These are phyloP conservation scores for Phytopythium ostracodes DNA, from an alignment of 352 stramenopile genomes.

Conservation along the genomic window DNA sequence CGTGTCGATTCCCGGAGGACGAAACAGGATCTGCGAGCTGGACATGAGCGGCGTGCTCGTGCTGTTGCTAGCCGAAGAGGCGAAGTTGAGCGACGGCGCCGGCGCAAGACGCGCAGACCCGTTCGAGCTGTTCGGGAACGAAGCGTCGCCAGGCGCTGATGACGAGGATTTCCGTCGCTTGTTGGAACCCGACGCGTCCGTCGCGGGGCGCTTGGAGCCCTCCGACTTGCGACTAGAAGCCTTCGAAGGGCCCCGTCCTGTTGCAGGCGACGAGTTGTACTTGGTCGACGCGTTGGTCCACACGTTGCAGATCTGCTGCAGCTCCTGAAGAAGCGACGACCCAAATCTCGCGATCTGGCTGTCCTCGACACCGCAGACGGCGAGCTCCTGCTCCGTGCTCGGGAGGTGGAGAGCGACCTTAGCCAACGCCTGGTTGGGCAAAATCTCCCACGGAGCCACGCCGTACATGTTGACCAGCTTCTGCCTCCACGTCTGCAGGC, in stretches of 20 bases:
- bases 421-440: constrained; percentile 68
- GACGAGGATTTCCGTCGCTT: constrained; percentile 21
- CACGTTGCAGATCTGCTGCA: constrained; percentile 22
- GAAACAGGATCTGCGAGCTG: constrained; percentile 37
- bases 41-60: constrained; percentile 22
- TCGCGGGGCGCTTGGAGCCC: constrained; percentile 17
- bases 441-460: constrained; percentile 63
- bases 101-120: constrained; percentile 17
- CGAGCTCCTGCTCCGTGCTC: constrained; percentile 48
- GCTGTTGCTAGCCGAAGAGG: constrained; percentile 12
- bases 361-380: constrained; percentile 39
- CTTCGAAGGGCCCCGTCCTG: constrained; percentile 7
- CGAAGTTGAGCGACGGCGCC: constrained; percentile 15
- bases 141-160: constrained; percentile 10
- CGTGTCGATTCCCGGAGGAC: constrained; percentile 29
- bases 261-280: constrained; percentile 9
- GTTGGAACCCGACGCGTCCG: constrained; percentile 12
- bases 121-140: neutral
- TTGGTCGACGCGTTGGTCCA: constrained; percentile 9
- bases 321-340: constrained; percentile 55
- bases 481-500: constrained; percentile 73
- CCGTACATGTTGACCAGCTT: constrained; percentile 75
- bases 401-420: constrained; percentile 64
- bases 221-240: constrained; percentile 12
- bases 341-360: constrained; percentile 54